These are phyloP conservation scores for Populus davidiana DNA, from an alignment of 345 rosid genomes.

Conservation along the genomic window DNA sequence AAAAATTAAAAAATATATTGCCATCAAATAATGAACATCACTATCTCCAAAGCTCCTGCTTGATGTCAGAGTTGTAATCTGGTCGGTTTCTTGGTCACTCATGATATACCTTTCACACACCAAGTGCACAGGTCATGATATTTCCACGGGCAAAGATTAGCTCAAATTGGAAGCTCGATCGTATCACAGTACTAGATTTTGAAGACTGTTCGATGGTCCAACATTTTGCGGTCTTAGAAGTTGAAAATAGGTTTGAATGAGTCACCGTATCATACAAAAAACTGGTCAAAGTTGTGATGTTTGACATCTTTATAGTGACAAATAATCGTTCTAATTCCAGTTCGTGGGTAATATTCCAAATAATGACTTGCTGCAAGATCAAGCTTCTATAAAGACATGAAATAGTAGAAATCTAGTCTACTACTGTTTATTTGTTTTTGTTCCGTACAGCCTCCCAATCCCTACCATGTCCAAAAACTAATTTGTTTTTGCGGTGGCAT, in stretches of 20 bases:
- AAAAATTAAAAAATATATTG: no score
- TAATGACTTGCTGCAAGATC: no score
- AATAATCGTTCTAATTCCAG: no score
- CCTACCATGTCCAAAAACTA: neutral
- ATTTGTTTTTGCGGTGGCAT: no score
- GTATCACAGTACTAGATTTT: no score
- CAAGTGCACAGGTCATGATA: neutral
- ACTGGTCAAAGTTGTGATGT: neutral
- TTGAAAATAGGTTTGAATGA: neutral
- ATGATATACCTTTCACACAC: neutral
- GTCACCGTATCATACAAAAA: neutral
- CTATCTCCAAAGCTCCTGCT: no score
- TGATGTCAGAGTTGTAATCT: no score
- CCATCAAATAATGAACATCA: no score
- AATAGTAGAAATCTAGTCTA: neutral
- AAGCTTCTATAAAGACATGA: neutral
- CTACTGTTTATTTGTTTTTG: neutral
- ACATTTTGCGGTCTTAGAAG: neutral
- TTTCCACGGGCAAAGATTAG: neutral
- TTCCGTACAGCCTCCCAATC: slow-evolving; percentile 1
- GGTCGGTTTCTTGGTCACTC: neutral
- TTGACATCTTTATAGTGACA: neutral
- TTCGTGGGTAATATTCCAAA: neutral
- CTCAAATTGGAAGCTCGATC: neutral
- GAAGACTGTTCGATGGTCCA: neutral